These are phyloP conservation scores for Gossypium armourianum DNA, from an alignment of 441 rosid species.

Conservation along the genomic window DNA sequence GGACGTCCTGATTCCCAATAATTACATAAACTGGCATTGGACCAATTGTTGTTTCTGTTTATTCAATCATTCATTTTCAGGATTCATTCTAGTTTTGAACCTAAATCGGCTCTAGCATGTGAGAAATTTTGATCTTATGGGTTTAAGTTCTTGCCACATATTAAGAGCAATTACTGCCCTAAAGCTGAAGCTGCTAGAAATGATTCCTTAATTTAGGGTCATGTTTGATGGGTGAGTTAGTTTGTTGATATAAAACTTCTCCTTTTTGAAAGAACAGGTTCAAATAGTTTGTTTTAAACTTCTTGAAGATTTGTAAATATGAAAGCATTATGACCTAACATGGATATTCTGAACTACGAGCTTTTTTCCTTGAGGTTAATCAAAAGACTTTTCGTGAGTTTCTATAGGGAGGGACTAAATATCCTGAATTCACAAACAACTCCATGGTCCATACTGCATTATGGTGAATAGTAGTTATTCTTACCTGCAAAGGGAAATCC, in stretches of 20 bases:
- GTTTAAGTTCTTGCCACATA: neutral
- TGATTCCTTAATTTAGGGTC: neutral
- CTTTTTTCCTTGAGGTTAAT: neutral
- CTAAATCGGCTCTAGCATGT: neutral
- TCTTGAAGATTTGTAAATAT: neutral
- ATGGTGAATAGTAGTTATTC: neutral
- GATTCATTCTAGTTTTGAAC: neutral
- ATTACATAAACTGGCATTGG: neutral
- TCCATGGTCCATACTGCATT: no score
- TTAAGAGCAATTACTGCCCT: neutral
- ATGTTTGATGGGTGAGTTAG: neutral
- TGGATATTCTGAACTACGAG: neutral
- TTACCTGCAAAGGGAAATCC: neutral
- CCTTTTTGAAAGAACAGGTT: neutral
- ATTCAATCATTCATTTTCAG: neutral
- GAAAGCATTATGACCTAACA: neutral
- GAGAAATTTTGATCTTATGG: neutral
- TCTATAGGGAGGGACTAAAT: no score
- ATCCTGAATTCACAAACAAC: no score
- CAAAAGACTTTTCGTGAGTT: no score
- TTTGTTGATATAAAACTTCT: neutral
- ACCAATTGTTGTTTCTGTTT: neutral
- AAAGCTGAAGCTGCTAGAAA: slow-evolving; percentile 5
- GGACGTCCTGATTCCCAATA: neutral
- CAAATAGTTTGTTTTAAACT: neutral